Conservation (phyloP, 2,329 filamentous ascomycete genomes). For the Colletotrichum sp. region DNA sequence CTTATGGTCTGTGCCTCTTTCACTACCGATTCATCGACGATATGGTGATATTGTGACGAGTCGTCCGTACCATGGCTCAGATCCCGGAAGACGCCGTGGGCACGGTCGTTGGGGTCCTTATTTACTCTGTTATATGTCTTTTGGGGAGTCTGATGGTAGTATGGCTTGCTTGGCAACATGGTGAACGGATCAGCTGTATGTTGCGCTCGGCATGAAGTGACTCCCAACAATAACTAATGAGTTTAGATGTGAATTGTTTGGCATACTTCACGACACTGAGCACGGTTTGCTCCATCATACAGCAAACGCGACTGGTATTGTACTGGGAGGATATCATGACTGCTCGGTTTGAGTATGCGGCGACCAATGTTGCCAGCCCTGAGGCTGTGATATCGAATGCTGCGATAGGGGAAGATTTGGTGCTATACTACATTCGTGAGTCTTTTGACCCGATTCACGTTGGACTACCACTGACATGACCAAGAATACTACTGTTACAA, state of each 20-base stretch:
- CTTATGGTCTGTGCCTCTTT: not conserved
- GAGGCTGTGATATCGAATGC: not conserved
- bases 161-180: not conserved
- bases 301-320: not conserved
- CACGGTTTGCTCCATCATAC: not conserved
- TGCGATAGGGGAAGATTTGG: not conserved
- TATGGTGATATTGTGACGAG: not conserved
- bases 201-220: fast-evolving
- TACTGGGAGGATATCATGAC: not conserved
- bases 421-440: not conserved
- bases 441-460: not conserved
- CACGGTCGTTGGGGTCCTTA: not conserved
- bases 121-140: not conserved
- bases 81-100: not conserved
- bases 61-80: not conserved
- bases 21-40: not conserved
- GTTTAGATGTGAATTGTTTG: not conserved
- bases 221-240: fast-evolving
- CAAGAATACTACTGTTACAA: not conserved
- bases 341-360: not conserved
- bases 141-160: not conserved
- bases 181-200: not conserved
- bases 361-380: not conserved
- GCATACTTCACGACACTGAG: not conserved
- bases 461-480: not conserved